Percentiles rank a stretch among this genome's conserved stretches.
These are phyloP conservation scores for Neonothopanus nambi DNA, from an alignment of 1,284 basidiomycete genomes.

Conservation along the genomic window DNA sequence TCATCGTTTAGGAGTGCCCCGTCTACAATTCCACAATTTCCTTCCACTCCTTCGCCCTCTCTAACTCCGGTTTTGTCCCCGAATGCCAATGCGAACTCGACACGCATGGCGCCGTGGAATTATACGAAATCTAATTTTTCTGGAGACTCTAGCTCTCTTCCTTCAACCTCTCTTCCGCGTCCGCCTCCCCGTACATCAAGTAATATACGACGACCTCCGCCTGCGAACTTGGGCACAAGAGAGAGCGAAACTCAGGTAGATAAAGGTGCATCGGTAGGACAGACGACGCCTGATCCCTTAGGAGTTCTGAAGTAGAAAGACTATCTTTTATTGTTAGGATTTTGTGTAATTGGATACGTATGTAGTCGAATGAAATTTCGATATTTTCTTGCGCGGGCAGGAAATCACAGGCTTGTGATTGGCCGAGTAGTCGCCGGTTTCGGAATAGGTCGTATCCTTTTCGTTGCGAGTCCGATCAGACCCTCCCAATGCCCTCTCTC, in stretches of 20 bases:
- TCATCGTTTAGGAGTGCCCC: conserved; percentile 8
- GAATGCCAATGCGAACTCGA: conserved; percentile 16
- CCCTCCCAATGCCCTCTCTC: conserved; percentile 6
- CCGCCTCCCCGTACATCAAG: conserved; percentile 48
- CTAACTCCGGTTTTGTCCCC: conserved; percentile 8
- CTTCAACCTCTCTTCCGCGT: conserved; percentile 38
- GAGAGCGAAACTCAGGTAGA: conserved; percentile 23
- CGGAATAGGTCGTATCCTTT: not conserved
- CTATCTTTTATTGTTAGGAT: not conserved
- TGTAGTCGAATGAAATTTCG: too few species aligned
- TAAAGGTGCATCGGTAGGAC: conserved; percentile 28
- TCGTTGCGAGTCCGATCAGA: not conserved
- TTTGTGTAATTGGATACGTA: conserved; percentile 3
- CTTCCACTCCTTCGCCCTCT: conserved; percentile 2
- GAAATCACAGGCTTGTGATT: conserved; percentile 47
- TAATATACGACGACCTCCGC: conserved; percentile 17
- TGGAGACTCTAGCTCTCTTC: conserved; percentile 31
- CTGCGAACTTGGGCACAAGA: not conserved
- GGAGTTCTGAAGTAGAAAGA: conserved; percentile 46
- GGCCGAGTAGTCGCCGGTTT: conserved; percentile 15
- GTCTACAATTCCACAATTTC: conserved; percentile 12
- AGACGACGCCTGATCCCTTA: conserved; percentile 53
- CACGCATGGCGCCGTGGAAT: conserved; percentile 48
- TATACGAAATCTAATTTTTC: conserved; percentile 56
- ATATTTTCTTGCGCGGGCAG: conserved; percentile 10